These are phyloP conservation scores for Leptodontidium sp. DNA, from an alignment of 2,329 filamentous ascomycete species.

Conservation along the genomic window DNA sequence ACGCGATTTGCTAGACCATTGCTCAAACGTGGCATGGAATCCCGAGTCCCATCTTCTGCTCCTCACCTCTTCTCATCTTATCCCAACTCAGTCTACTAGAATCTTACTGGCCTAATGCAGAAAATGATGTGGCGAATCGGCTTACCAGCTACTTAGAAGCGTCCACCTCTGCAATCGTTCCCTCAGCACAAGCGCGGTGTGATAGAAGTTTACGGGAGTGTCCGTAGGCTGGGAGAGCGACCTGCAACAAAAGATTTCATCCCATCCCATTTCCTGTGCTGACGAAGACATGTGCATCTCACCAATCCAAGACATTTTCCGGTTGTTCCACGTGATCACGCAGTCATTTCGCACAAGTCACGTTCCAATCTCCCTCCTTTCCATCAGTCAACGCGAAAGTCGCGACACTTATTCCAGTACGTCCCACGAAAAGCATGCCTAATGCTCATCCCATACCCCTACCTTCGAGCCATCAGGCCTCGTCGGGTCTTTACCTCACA, in stretches of 20 bases:
- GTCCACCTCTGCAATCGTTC: no score
- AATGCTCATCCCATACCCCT: conserved; percentile 30
- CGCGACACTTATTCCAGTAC: background rate
- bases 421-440: conserved; percentile 24
- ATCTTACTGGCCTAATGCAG: conserved; percentile 10
- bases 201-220: background rate
- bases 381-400: conserved; percentile 1
- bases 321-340: conserved; percentile 4
- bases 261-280: background rate
- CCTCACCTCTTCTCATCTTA: no score
- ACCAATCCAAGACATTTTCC: background rate
- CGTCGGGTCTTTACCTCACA: conserved; percentile 15
- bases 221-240: conserved; percentile 8
- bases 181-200: background rate
- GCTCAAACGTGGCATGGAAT: background rate
- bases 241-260: background rate
- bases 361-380: background rate
- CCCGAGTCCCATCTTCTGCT: background rate
- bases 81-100: no score
- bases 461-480: conserved; percentile 22
- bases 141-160: background rate
- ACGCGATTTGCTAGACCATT: background rate
- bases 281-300: background rate
- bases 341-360: conserved; percentile 10
- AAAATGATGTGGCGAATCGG: conserved; percentile 16